Conservation (phyloP, 805 yeast species). For the Yarrowia porcina region DNA sequence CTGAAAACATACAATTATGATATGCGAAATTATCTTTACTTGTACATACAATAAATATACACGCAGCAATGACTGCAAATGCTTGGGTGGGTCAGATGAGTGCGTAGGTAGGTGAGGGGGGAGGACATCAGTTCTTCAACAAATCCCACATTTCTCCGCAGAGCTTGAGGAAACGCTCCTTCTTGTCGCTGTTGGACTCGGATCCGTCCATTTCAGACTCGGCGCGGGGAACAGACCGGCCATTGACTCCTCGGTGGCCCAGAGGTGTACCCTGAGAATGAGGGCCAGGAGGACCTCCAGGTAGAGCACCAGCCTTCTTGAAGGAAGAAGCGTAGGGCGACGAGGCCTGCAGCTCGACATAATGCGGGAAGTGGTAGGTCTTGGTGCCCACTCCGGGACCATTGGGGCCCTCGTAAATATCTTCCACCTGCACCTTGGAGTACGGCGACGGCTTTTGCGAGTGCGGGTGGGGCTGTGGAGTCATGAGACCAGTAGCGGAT, state of each 20-base stretch:
- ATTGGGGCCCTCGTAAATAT: conserved; percentile 18
- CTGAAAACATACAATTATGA: neutral
- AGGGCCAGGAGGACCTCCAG: neutral
- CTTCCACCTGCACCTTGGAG: conserved; percentile 25
- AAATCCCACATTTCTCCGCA: conserved; percentile 39
- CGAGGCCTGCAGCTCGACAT: conserved; percentile 21
- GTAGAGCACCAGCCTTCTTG: conserved; percentile 6
- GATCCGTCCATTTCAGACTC: neutral
- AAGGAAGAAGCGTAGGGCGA: conserved; percentile 24
- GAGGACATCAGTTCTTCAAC: conserved; percentile 16
- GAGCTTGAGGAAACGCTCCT: conserved; percentile 34
- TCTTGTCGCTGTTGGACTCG: conserved; percentile 25
- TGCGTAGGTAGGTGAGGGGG: neutral
- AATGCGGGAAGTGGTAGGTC: conserved; percentile 24
- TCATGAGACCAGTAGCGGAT: conserved; percentile 12
- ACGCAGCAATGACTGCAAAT: conserved; percentile 18
- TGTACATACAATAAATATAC: conserved; percentile 24
- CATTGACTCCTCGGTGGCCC: neutral
- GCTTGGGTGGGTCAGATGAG: neutral
- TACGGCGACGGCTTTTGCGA: conserved; percentile 22
- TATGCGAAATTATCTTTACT: conserved; percentile 9
- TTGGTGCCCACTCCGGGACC: conserved; percentile 8
- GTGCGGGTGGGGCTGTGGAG: conserved; percentile 17
- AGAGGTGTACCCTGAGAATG: neutral
- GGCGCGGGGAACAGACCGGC: neutral